Base-by-base conservation (phyloP, 1,284 basidiomycete species). In the Phenoliferia sp. region DNA sequence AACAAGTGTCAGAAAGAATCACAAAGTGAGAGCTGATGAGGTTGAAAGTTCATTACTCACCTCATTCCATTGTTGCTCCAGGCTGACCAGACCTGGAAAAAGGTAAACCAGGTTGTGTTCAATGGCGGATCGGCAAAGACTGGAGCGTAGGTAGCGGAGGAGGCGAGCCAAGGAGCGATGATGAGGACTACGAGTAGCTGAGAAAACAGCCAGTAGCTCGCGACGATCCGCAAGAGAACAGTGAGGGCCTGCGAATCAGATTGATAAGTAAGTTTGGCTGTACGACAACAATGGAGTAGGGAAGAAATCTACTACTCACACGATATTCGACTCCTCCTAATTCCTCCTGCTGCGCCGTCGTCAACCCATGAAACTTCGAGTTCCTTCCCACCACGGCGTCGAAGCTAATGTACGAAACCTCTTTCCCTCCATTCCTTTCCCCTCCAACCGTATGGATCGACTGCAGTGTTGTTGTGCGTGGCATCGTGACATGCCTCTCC, bases 321-420 rank as follows among this genome's bases (percentile, higher is more conserved):
- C 92, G 85, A 76, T 93, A 98, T 78, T 99, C 95, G 19, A 96
- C 90, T 7, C 94, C 94, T 10, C 94, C 94, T 6, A 98, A 82
- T 79, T 97, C 93, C 70, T 95, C 90, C 73, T 92, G 82, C 76
- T 98, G 89, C 63, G 92, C 90, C 39, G 86, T 84, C 0, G 88
- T 90, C 62, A 97, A 80, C 52, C 85, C 82, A 60, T 87, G 85
- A 77, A 99, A 97, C n/a, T 85, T 82, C 29, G 92, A 95, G 78
- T 98, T 98, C 62, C 89, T 83, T 0, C 90, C 90, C 3, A 95
- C 91, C 16, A 86, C 80, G 0, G 90, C 89, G 54, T 90, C 86
- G 77, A 97, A 97, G 2, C 88, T 85, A 61, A 97, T 87, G 78
- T 97, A 98, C 1, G 89, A 84, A 1, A 91, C 92, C 7, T 73